Conservation (phyloP, 768 basidiomycete species). For the Stropharia rugosoannulata region DNA sequence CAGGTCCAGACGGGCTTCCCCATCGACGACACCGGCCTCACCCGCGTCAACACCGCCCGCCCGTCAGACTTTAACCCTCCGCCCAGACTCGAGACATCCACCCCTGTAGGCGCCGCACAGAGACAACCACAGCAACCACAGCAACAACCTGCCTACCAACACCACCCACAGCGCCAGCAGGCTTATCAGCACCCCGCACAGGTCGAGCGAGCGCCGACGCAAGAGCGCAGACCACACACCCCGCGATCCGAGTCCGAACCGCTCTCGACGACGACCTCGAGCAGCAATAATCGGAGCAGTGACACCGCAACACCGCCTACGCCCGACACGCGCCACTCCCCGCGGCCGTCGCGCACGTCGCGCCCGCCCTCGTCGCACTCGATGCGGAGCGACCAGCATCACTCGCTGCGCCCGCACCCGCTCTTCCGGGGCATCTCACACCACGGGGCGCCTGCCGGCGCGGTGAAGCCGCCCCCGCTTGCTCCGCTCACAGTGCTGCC, state of each 20-base stretch:
- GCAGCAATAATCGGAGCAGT: not conserved
- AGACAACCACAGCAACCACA: not conserved
- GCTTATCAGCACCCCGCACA: not conserved
- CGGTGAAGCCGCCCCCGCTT: constrained; percentile 56
- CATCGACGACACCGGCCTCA: not conserved
- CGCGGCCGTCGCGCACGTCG: constrained; percentile 43
- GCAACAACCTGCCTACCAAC: not conserved
- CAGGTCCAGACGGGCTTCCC: constrained; percentile 3
- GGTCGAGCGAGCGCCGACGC: not conserved
- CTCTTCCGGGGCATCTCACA: constrained; percentile 75
- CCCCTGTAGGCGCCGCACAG: not conserved
- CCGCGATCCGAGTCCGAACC: not conserved
- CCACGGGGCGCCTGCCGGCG: constrained; percentile 38
- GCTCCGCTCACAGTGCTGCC: constrained; percentile 63
- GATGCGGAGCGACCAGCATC: constrained; percentile 31
- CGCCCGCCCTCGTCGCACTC: constrained; percentile 70
- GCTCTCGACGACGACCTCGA: not conserved
- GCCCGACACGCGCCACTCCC: constrained; percentile 20
- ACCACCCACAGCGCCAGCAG: not conserved
- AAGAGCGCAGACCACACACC: not conserved
- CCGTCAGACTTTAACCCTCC: constrained; percentile 3
- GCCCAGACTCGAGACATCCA: constrained; percentile 3
- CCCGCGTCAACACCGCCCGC: constrained; percentile 3
- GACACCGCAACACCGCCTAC: constrained; percentile 14
- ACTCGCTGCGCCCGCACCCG: constrained; percentile 64